Conservation (phyloP, 1,139 yeast genomes). For the Debaryomycetaceae sp. region DNA sequence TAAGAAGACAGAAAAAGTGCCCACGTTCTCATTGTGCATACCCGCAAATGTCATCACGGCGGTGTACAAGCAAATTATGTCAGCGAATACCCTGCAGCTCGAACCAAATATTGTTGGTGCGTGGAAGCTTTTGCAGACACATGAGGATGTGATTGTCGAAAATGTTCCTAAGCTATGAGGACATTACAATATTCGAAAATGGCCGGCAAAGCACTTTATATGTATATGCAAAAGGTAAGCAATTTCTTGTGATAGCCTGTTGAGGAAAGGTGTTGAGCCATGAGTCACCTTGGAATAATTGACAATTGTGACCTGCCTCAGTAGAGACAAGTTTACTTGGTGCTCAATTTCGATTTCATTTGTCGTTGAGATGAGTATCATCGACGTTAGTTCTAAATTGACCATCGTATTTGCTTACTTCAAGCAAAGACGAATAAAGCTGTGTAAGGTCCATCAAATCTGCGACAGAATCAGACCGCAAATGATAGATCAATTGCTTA, state of each 20-base stretch:
- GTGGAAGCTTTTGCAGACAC: conserved; percentile 24
- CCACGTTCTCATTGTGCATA: conserved; percentile 25
- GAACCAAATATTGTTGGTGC: conserved; percentile 16
- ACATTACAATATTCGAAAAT: no score
- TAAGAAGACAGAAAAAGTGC: conserved; percentile 21
- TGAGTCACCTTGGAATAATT: no score
- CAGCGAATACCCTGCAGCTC: conserved; percentile 1
- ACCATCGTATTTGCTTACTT: conserved; percentile 36
- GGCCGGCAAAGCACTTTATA: no score
- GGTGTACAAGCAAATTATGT: conserved; percentile 14
- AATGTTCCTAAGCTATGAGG: conserved; percentile 4
- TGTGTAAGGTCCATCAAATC: conserved; percentile 46
- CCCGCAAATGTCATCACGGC: conserved; percentile 25
- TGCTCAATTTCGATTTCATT: not conserved
- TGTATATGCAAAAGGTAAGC: no score
- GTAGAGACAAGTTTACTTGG: no score
- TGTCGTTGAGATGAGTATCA: no score
- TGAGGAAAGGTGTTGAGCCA: no score
- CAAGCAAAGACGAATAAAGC: conserved; percentile 42
- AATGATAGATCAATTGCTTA: conserved; percentile 47
- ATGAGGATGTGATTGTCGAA: conserved; percentile 18
- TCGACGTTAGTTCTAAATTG: not conserved
- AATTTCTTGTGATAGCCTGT: no score
- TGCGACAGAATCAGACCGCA: conserved; percentile 43
- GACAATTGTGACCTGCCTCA: no score